Conservation (phyloP, 2,329 filamentous ascomycete genomes). For the Aspergillus jensenii region DNA sequence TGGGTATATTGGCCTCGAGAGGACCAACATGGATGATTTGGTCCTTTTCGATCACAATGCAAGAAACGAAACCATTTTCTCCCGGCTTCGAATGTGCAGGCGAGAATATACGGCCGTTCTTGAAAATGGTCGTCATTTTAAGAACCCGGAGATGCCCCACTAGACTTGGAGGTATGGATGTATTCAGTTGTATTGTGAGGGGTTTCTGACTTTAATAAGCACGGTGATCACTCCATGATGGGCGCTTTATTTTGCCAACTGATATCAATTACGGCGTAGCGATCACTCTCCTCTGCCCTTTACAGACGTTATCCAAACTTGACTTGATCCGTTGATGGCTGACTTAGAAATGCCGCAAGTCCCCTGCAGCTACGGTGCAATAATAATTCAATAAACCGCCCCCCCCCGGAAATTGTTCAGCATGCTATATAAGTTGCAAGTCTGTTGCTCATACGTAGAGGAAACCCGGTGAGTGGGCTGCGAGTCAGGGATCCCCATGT, state of each 20-base stretch:
- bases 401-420: no score
- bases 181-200: neutral
- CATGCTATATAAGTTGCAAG: no score
- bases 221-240: neutral
- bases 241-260: neutral
- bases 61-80: neutral
- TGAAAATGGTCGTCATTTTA: conserved; percentile 3
- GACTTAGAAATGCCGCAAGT: neutral
- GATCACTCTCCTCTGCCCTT: no score
- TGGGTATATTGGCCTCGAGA: conserved; percentile 23
- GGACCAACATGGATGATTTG: conserved; percentile 43
- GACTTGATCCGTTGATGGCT: neutral
- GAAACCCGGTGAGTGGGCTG: neutral
- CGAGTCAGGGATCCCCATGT: neutral
- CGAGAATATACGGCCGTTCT: neutral
- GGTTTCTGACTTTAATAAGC: neutral
- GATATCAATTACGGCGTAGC: neutral
- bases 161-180: neutral
- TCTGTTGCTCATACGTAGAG: no score
- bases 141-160: neutral
- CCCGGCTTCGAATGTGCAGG: neutral
- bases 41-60: conserved; percentile 41
- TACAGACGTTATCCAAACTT: no score
- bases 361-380: neutral
- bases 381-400: neutral